phyloP scores from a whole-genome alignment of 495 filamentous ascomycete species.

The Aspergillus heteromorphus region DNA sequence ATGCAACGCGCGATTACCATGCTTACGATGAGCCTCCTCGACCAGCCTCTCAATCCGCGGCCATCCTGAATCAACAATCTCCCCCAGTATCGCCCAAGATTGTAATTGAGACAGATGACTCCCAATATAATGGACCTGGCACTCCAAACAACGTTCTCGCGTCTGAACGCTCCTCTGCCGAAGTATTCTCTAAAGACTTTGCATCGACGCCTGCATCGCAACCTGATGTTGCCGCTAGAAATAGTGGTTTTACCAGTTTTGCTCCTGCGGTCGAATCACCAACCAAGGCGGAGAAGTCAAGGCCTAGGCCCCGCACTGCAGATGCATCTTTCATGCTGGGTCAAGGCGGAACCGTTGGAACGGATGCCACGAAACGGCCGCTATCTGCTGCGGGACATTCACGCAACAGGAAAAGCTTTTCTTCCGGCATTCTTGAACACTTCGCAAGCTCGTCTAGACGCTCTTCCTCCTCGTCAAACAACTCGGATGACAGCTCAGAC shows the following conservation, averaged over 20 bases:
- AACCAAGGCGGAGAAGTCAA: constrained; percentile 42
- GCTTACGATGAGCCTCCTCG: constrained; percentile 27
- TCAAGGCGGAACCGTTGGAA: constrained; percentile 12
- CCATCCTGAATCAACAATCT: constrained; percentile 26
- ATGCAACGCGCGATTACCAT: constrained; percentile 25
- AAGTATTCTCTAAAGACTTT: constrained; percentile 68
- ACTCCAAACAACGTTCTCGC: constrained; percentile 56
- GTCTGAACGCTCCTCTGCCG: constrained; percentile 65
- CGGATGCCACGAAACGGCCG: constrained; percentile 28
- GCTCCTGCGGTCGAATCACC: constrained; percentile 57
- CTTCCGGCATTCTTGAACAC: constrained; percentile 25
- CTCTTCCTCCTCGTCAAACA: constrained; percentile 21
- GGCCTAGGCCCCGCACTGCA: constrained; percentile 46
- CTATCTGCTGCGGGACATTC: constrained; percentile 33
- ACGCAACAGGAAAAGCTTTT: constrained; percentile 32
- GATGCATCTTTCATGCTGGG: constrained; percentile 44
- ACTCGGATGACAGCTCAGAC: constrained; percentile 26
- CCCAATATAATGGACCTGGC: constrained; percentile 34
- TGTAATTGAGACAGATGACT: constrained; percentile 27
- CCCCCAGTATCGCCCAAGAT: constrained; percentile 35
- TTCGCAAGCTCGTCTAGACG: constrained; percentile 23
- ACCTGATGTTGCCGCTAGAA: constrained; percentile 13
- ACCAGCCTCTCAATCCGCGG: constrained; percentile 34
- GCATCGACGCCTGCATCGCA: constrained; percentile 57
- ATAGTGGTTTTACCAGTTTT: constrained; percentile 48